Evolutionary conservation across 2,329 filamentous ascomycete species (phyloP), one percentile per base, ranked within the genome.

Genomic region (Aspergillus cejpii): DNA sequence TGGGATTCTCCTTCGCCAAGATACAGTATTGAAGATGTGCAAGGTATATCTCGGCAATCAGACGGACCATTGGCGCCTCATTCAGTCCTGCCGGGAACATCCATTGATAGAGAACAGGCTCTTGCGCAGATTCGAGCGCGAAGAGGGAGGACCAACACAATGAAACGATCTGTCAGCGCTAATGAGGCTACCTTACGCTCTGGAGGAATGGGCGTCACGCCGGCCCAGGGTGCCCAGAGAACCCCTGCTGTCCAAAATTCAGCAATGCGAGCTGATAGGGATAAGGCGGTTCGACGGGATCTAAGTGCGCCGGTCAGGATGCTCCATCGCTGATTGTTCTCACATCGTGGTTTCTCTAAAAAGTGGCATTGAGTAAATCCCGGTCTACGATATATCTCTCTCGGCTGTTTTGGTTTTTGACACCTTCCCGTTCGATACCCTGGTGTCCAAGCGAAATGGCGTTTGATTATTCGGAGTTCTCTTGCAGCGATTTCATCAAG

Each of bases 51-150:
- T 45, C 14, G 40, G 47, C 31, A 55, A 57, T 11, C 49, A 53
- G 65, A 65, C 37, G 59, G 56, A 10, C 37, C 47, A 12, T 33
- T 48, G 2, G 47, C 52, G 2, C 56, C 59, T 41, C 40, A 54
- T 38, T 50, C 61, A 39, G 54, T 54, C 21, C 50, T 71, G 12
- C 63, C 66, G 1, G 65, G 68, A n/a, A 70, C 67, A 1, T 70
- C 71, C 3, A 65, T 74, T 42, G 69, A 63, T 39, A 67, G 72
- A 15, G 72, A 74, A 58, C 66, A 71, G 47, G 72, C 72, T 1
- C 60, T 75, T 1, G 72, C 73, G 6, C 71, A 74, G 50, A 75
- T 75, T 33, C 59, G 70, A 45, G 71, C 71, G n/a, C 60, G 72
- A 37, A 63, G 72, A 43, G 69, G 66, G 11, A 63, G 70, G 39